Evolutionary conservation across 2,329 filamentous ascomycete species (phyloP).

Genomic region (Ophiocordyceps camponoti-rufipedis): DNA sequence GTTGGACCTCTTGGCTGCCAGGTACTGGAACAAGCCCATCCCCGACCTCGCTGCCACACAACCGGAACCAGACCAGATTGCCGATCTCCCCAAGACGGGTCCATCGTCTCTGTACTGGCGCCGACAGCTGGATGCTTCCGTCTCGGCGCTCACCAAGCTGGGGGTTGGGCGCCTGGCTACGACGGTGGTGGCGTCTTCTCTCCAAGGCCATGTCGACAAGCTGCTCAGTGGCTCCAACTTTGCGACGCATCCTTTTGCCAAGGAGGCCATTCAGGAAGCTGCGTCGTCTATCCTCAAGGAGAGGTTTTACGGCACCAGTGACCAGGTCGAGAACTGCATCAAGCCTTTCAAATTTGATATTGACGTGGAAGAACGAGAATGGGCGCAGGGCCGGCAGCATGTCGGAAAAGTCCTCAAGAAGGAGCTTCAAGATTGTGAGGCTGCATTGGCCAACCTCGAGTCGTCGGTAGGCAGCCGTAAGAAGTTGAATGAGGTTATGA

Average conservation of each 20-base stretch:
- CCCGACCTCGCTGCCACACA: conserved; percentile 54
- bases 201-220: conserved; percentile 67
- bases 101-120: conserved; percentile 81
- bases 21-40: conserved; percentile 95
- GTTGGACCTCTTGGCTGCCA: conserved; percentile 74
- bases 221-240: conserved; percentile 73
- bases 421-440: conserved; percentile 71
- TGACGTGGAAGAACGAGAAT: conserved; percentile 81
- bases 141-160: conserved; percentile 77
- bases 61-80: conserved; percentile 53
- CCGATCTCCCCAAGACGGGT: conserved; percentile 68
- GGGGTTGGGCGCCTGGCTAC: conserved; percentile 87
- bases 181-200: conserved; percentile 72
- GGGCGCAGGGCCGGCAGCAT: conserved; percentile 71
- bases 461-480: conserved; percentile 59
- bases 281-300: conserved; percentile 83
- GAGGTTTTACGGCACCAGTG: conserved; percentile 88
- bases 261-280: conserved; percentile 81
- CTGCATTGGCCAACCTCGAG: conserved; percentile 59
- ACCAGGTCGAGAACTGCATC: conserved; percentile 97
- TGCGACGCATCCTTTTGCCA: conserved; percentile 74
- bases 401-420: conserved; percentile 65
- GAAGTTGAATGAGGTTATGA: conserved; percentile 77
- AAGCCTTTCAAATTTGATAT: conserved; percentile 98
- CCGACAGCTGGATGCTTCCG: conserved; percentile 82